Base-by-base conservation (phyloP, 2,329 filamentous ascomycete species). In the Cladosporium oxysporum region DNA sequence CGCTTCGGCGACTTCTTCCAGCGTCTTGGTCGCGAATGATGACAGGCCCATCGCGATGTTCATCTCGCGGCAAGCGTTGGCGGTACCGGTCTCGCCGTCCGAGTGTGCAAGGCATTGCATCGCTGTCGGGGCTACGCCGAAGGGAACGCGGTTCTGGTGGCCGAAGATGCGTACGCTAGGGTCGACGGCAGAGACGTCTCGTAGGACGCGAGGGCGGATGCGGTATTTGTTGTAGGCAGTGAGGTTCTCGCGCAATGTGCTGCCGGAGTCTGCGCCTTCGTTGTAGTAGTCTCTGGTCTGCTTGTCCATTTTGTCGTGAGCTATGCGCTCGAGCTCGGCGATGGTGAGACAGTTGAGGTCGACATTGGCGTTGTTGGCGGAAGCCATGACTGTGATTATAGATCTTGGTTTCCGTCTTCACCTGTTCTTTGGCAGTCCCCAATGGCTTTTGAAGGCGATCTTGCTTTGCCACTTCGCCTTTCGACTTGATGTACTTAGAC, bases 91-190 rank as follows among this genome's bases (percentile, higher is more conserved):
- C 69, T 86, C 84, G 11, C 84, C 84, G 37, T 85, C 83, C 0
- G 78, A 74, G 68, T 86, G 84, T 1, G 84, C 84, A 12, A 86
- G 76, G 37, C 79, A 77, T 66, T 86, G 84, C 72, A 84, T 82
- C 2, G 83, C 85, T 0, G 84, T 80, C 0, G 85, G 85, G 3
- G 81, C 80, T 47, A 87, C 82, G 12, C 83, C 83, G 2, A 88
- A 75, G 0, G 86, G 85, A 2, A 87, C 78, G 0, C 78, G 72
- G 60, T 82, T 73, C 61, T 66, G 71, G 66, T 72, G 76, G 1
- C 83, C 83, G 18, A 85, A 82, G 11, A 87, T 77, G 0, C 78
- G 76, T 0, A 79, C 80, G 4, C 76, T 77, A 1, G 80, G 80
- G 66, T 80, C 76, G 37, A 81, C 73, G 18, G 69, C 69, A 3